These are phyloP conservation scores for Aspergillus uvarum DNA, from an alignment of 2,329 filamentous ascomycete species.

Conservation along the genomic window DNA sequence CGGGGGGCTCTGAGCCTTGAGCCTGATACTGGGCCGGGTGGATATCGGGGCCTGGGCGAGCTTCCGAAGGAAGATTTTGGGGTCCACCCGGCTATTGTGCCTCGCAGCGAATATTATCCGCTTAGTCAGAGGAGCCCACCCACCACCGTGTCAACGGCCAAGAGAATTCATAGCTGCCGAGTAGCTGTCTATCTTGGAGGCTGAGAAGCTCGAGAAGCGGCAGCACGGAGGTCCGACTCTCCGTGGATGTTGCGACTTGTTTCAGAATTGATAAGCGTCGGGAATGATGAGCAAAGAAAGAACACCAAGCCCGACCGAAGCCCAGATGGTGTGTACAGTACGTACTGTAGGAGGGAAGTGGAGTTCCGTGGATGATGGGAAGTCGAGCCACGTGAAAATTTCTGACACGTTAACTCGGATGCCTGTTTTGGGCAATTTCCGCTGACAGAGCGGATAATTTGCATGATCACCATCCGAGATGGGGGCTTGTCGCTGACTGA, in stretches of 20 bases:
- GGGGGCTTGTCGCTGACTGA: neutral
- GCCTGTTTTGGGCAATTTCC: neutral
- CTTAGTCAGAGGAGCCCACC: neutral
- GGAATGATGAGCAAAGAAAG: neutral
- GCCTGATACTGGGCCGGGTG: no score
- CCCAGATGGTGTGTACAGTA: neutral
- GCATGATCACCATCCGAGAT: no score
- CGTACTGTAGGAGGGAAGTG: neutral
- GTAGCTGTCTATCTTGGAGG: no score
- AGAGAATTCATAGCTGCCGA: neutral
- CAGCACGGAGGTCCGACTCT: no score
- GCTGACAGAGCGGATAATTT: neutral
- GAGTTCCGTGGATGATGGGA: neutral
- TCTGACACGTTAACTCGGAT: neutral
- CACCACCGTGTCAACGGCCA: neutral
- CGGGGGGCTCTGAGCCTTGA: neutral
- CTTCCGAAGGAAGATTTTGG: neutral
- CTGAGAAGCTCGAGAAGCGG: no score
- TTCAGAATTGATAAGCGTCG: neutral
- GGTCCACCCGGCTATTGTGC: neutral
- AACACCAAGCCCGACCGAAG: neutral
- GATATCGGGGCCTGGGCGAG: neutral
- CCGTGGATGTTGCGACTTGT: neutral
- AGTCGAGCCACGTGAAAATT: neutral
- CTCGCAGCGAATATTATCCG: neutral